A percentile compares a stretch with the other conserved stretches of the same genome.
phyloP scores from a whole-genome alignment of 2,329 filamentous ascomycete species.

The Nemania serpens region DNA sequence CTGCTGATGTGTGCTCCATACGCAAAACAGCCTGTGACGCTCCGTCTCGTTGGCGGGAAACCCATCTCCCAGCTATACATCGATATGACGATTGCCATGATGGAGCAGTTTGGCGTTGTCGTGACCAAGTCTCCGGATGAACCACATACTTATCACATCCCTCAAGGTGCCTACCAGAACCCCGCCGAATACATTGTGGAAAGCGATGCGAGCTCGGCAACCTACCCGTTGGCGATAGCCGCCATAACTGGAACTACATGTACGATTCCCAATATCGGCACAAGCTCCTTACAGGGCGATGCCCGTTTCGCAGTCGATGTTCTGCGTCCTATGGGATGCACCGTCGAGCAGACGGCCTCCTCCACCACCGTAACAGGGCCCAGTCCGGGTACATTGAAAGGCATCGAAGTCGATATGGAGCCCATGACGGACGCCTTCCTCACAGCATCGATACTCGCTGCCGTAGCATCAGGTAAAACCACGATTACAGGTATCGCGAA shows the following conservation, averaged over 20 bases:
- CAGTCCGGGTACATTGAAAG: slow-evolving; percentile 70
- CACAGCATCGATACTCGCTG: slow-evolving; percentile 89
- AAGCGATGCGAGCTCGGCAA: slow-evolving; percentile 96
- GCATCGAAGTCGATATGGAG: slow-evolving; percentile 91
- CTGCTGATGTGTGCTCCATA: slow-evolving; percentile 97
- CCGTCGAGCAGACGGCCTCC: slow-evolving; percentile 78
- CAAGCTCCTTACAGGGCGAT: slow-evolving; percentile 89
- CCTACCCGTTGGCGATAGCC: slow-evolving; percentile 90
- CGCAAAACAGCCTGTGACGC: slow-evolving; percentile 88
- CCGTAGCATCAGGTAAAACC: slow-evolving; percentile 82
- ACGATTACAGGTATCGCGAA: slow-evolving; percentile 94
- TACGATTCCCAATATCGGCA: slow-evolving; percentile 95
- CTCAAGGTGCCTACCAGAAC: slow-evolving; percentile 80
- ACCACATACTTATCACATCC: slow-evolving; percentile 91
- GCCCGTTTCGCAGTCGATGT: slow-evolving; percentile 92
- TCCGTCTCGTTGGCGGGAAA: slow-evolving; percentile 92
- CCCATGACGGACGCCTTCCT: slow-evolving; percentile 99
- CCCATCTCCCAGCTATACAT: slow-evolving; percentile 97
- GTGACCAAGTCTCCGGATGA: slow-evolving; percentile 79
- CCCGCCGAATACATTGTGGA: slow-evolving; percentile 88
- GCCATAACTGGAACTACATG: slow-evolving; percentile 96
- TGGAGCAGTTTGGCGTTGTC: slow-evolving; percentile 85
- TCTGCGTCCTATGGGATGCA: slow-evolving; percentile 89
- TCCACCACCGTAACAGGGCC: slow-evolving; percentile 95
- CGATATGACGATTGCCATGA: slow-evolving; percentile 99